A percentile compares a stretch with the other conserved stretches of the same genome.
Evolutionary conservation across 192 early-diverging fungal genomes (phyloP).

Genomic region (Coemansia sp.): DNA sequence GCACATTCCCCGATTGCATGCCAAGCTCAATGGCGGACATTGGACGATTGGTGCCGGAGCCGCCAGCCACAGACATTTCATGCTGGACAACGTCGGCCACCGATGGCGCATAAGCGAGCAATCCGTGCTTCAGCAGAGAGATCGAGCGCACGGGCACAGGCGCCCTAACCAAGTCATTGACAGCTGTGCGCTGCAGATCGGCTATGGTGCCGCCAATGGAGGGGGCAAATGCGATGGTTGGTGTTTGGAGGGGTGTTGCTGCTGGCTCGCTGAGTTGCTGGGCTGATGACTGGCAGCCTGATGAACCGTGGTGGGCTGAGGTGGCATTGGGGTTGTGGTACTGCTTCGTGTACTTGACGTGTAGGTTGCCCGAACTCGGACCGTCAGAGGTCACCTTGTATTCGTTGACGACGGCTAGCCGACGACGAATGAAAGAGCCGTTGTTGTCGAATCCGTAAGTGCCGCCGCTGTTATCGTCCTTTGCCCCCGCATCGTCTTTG

Average conservation of each 20-base stretch:
- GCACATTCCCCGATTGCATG: background rate
- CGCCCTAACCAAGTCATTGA: background rate
- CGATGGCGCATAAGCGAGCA: background rate
- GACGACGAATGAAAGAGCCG: slow-evolving; percentile 41
- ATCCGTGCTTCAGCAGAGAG: slow-evolving; percentile 6
- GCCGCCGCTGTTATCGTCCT: slow-evolving; percentile 8
- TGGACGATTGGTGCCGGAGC: background rate
- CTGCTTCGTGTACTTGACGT: slow-evolving; percentile 52
- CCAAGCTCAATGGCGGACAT: slow-evolving; percentile 8
- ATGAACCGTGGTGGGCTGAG: background rate
- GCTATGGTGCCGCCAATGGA: background rate
- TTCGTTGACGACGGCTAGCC: slow-evolving; percentile 53
- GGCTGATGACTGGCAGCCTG: background rate
- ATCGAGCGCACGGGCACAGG: slow-evolving; percentile 10
- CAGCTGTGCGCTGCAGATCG: background rate
- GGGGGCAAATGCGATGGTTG: background rate
- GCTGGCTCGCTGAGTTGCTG: background rate
- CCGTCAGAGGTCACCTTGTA: slow-evolving; percentile 46
- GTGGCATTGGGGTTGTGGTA: slow-evolving; percentile 42
- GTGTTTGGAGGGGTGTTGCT: background rate
- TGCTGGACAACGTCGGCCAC: background rate
- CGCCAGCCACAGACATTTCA: background rate
- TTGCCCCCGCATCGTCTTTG: slow-evolving; percentile 22
- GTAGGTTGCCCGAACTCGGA: slow-evolving; percentile 38
- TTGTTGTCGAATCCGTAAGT: slow-evolving; percentile 42